phyloP scores from a whole-genome alignment of 768 basidiomycete genomes.

The Tulasnella sp. region DNA sequence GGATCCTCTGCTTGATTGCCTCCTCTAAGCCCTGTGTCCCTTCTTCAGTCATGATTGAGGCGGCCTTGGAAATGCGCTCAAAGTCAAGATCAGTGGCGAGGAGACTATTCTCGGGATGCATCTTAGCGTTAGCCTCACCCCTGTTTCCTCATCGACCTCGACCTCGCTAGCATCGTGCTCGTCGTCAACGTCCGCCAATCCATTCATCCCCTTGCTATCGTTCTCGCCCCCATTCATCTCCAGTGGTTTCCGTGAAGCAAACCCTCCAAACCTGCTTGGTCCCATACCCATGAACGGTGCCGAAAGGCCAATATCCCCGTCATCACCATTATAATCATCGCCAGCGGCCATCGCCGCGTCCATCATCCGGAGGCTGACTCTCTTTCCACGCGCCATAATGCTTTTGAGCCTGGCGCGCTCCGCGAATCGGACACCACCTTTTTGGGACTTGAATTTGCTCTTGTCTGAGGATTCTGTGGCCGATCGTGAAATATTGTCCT shows the following conservation, averaged over 20 bases:
- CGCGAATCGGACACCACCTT: constrained; percentile 53
- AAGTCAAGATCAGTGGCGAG: constrained; percentile 93
- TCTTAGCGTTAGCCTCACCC: constrained; percentile 47
- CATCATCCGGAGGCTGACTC: constrained; percentile 20
- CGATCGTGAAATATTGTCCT: background rate
- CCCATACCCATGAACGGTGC: constrained; percentile 23
- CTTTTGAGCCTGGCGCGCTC: constrained; percentile 73
- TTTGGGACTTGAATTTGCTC: background rate
- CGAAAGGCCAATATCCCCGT: background rate
- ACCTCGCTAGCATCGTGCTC: constrained; percentile 22
- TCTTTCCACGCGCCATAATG: constrained; percentile 63
- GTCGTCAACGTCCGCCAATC: constrained; percentile 23
- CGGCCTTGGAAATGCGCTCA: constrained; percentile 76
- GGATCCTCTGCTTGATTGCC: constrained; percentile 78
- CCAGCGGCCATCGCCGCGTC: too few species aligned
- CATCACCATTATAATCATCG: constrained; percentile 26
- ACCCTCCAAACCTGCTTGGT: constrained; percentile 23
- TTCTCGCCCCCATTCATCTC: constrained; percentile 22
- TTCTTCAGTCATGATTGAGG: constrained; percentile 85
- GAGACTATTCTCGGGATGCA: constrained; percentile 82
- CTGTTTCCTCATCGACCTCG: constrained; percentile 13
- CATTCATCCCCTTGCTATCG: constrained; percentile 21
- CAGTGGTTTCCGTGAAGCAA: constrained; percentile 17
- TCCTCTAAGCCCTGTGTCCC: constrained; percentile 73
- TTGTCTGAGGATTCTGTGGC: constrained; percentile 20